Evolutionary conservation across 768 basidiomycete genomes (phyloP).

Genomic region (Punctularia strigosozonata): DNA sequence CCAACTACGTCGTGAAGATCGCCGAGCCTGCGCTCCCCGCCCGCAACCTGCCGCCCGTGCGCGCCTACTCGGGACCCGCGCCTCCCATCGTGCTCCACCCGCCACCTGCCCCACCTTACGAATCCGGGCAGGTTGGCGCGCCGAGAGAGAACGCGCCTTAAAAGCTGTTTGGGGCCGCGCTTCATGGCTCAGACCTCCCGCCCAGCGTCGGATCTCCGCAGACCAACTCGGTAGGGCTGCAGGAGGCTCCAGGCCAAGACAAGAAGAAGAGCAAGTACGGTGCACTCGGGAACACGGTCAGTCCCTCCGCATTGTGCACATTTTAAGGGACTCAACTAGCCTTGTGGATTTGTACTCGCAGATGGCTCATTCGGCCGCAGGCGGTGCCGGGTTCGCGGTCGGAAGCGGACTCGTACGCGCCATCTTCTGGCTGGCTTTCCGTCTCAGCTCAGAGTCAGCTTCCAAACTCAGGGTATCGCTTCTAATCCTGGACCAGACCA

Average conservation of each 20-base stretch:
- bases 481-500: too few species aligned
- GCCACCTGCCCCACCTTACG: constrained; percentile 15
- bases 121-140: constrained; percentile 7
- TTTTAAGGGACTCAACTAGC: constrained; percentile 1
- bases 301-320: constrained; percentile 12
- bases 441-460: too few species aligned
- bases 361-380: constrained; percentile 47
- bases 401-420: background rate
- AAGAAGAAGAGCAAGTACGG: constrained; percentile 52
- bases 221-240: constrained; percentile 24
- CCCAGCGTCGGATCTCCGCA: constrained; percentile 14
- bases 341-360: constrained; percentile 11
- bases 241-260: constrained; percentile 22
- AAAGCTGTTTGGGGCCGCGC: constrained; percentile 24
- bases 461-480: too few species aligned
- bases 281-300: constrained; percentile 45
- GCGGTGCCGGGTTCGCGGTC: background rate
- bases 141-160: constrained; percentile 16
- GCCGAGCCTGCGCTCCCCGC: constrained; percentile 11
- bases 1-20: constrained; percentile 59
- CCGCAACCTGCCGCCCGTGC: constrained; percentile 12
- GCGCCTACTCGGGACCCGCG: constrained; percentile 6
- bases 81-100: constrained; percentile 6
- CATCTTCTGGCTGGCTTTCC: constrained; percentile 1
- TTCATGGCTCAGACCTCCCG: constrained; percentile 21